These are phyloP conservation scores for Anaeromyces robustus DNA, from an alignment of 192 early-diverging fungal genomes.

Conservation along the genomic window DNA sequence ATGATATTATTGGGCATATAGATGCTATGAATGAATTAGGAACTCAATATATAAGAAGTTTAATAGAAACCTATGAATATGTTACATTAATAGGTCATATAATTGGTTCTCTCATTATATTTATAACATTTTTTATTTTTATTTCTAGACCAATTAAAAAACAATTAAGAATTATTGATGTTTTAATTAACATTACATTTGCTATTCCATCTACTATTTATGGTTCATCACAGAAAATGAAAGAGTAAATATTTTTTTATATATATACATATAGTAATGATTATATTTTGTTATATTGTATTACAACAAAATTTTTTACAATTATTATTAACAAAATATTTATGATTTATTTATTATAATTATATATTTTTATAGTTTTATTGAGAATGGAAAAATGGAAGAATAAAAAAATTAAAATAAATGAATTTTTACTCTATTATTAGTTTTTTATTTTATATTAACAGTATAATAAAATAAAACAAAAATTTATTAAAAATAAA, in stretches of 20 bases:
- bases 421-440: too few species aligned
- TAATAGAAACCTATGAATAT: background rate
- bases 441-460: too few species aligned
- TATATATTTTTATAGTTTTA: background rate
- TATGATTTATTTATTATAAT: too few species aligned
- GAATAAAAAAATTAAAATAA: too few species aligned
- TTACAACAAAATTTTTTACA: too few species aligned
- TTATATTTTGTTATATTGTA: too few species aligned
- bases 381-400: background rate
- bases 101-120: background rate
- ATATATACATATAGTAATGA: too few species aligned
- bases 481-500: too few species aligned
- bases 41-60: background rate
- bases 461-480: too few species aligned
- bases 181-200: background rate
- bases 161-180: background rate
- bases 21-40: background rate
- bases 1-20: background rate
- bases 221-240: background rate
- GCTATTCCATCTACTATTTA: background rate
- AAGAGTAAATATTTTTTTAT: background rate
- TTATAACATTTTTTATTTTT: background rate
- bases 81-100: background rate
- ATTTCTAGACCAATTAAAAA: background rate
- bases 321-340: too few species aligned